phyloP scores from a whole-genome alignment of 1,284 basidiomycete genomes.

The Trametes pubescens region DNA sequence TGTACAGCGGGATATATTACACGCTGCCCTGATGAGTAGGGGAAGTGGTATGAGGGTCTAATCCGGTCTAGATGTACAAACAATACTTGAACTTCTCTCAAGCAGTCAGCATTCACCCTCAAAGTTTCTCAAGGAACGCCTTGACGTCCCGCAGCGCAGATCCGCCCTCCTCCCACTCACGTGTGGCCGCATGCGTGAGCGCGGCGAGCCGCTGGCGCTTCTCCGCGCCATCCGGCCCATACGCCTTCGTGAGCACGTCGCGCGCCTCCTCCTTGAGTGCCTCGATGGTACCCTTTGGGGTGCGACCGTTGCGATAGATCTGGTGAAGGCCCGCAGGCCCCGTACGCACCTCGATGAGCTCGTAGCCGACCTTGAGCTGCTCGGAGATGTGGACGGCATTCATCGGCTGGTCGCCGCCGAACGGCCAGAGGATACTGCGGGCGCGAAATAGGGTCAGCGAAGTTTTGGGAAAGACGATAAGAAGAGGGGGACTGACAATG shows the following conservation, averaged over 20 bases:
- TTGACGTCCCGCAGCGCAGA: neutral
- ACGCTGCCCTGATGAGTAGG: too few relatives aligned
- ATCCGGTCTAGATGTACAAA: too few relatives aligned
- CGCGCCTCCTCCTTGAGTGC: slow-evolving; percentile 29
- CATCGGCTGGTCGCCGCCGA: slow-evolving; percentile 37
- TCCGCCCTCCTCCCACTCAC: slow-evolving; percentile 26
- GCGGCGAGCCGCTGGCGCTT: slow-evolving; percentile 30
- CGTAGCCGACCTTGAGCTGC: slow-evolving; percentile 36
- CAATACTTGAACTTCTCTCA: too few relatives aligned
- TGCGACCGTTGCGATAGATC: slow-evolving; percentile 26
- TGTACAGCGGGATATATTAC: too few relatives aligned
- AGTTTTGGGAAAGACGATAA: neutral
- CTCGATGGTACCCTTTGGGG: slow-evolving; percentile 29
- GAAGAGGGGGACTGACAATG: slow-evolving; percentile 19
- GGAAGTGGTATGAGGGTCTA: too few relatives aligned
- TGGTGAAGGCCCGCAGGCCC: slow-evolving; percentile 29
- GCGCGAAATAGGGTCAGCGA: neutral
- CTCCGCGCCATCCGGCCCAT: slow-evolving; percentile 29
- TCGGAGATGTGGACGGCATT: slow-evolving; percentile 34
- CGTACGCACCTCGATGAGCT: slow-evolving; percentile 38
- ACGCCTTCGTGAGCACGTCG: slow-evolving; percentile 28
- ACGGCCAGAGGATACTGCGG: slow-evolving; percentile 38
- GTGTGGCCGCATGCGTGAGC: slow-evolving; percentile 13
- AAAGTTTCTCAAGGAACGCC: slow-evolving; percentile 2
- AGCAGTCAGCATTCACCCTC: too few relatives aligned